Evolutionary conservation across 805 yeast genomes (phyloP).

Genomic region (Saccharomycopsis sp.): DNA sequence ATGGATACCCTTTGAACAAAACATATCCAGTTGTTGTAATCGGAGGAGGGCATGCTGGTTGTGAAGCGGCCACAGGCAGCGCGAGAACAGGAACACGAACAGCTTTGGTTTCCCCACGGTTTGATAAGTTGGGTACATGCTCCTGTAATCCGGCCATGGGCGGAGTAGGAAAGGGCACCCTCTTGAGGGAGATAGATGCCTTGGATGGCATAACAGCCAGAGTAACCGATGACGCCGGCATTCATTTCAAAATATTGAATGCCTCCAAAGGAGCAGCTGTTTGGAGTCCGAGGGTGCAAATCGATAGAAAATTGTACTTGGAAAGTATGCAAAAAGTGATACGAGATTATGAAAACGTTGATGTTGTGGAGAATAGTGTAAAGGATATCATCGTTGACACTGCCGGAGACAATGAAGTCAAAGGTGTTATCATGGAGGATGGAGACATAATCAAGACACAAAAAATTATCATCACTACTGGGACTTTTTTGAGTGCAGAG

Average conservation of each 20-base stretch:
- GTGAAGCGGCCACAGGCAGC: conserved; percentile 92
- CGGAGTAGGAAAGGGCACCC: conserved; percentile 95
- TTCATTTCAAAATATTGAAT: conserved; percentile 81
- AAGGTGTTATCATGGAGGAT: conserved; percentile 65
- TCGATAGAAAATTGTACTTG: conserved; percentile 74
- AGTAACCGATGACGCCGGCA: conserved; percentile 89
- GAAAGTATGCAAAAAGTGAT: conserved; percentile 70
- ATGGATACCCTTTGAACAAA: not conserved
- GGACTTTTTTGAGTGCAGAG: conserved; percentile 91
- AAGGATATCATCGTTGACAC: conserved; percentile 70
- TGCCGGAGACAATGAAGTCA: conserved; percentile 30
- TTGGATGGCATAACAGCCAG: conserved; percentile 83
- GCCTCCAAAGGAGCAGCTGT: conserved; percentile 87
- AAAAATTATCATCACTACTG: conserved; percentile 84
- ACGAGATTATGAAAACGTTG: conserved; percentile 44
- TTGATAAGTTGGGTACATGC: conserved; percentile 78
- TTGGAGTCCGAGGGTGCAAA: conserved; percentile 97
- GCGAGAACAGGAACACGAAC: conserved; percentile 76
- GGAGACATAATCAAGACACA: conserved; percentile 53
- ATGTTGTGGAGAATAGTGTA: conserved; percentile 64
- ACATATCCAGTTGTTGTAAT: conserved; percentile 66
- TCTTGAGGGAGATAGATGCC: conserved; percentile 90
- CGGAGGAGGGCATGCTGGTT: conserved; percentile 99
- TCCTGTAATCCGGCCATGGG: conserved; percentile 98
- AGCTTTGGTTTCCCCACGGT: conserved; percentile 65